Evolutionary conservation across 1,284 basidiomycete species (phyloP).

Genomic region (Cutaneotrichosporon sp.): DNA sequence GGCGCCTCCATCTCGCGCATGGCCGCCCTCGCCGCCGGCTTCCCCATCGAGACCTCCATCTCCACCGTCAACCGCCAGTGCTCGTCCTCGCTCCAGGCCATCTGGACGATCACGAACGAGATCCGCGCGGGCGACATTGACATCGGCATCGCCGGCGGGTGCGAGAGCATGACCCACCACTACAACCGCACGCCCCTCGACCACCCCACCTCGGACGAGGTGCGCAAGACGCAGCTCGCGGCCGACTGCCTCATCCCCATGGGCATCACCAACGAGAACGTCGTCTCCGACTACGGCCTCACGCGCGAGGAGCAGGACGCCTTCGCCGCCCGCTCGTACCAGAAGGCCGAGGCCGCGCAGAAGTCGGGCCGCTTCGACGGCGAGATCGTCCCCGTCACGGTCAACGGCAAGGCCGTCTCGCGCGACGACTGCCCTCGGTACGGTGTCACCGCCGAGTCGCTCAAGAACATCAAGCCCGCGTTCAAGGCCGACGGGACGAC

Average conservation of each 20-base stretch:
- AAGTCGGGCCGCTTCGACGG: conserved; percentile 80
- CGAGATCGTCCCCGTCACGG: conserved; percentile 80
- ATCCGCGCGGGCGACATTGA: conserved; percentile 81
- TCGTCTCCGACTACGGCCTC: conserved; percentile 60
- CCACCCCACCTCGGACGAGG: conserved; percentile 73
- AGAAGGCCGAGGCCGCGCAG: conserved; percentile 78
- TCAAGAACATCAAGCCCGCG: conserved; percentile 83
- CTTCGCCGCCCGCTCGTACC: conserved; percentile 78
- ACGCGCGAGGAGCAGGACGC: conserved; percentile 75
- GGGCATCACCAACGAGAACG: conserved; percentile 94
- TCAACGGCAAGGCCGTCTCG: conserved; percentile 64
- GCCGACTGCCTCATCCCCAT: conserved; percentile 93
- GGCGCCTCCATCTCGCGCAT: conserved; percentile 25
- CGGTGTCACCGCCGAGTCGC: conserved; percentile 78
- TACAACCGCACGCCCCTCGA: conserved; percentile 73
- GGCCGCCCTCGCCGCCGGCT: conserved; percentile 22
- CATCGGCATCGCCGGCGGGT: conserved; percentile 92
- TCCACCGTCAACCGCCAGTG: conserved; percentile 91
- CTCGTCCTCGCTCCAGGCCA: conserved; percentile 78
- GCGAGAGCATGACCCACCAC: conserved; percentile 92
- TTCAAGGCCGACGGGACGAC: conserved; percentile 71
- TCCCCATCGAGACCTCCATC: conserved; percentile 58
- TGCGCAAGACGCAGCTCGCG: conserved; percentile 73
- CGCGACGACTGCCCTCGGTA: conserved; percentile 83
- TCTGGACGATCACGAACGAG: conserved; percentile 68